Evolutionary conservation across 2,329 filamentous ascomycete species (phyloP), one percentile per base, ranked within the genome.

Genomic region (Xenosphaeropsis pyriputrescens): DNA sequence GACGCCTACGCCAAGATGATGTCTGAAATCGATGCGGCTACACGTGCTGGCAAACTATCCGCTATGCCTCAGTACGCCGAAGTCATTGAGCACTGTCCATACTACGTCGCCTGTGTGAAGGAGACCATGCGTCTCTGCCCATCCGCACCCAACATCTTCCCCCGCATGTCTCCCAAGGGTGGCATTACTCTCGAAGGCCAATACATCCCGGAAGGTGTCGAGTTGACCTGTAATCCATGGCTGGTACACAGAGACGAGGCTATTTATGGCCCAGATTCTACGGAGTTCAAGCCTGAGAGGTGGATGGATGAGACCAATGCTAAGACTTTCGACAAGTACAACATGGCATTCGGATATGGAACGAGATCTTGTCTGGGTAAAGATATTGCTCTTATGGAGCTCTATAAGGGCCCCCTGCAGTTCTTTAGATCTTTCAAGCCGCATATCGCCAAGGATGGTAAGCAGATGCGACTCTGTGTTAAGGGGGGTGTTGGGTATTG

Each of bases 341-440:
- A 59, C 40, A 60, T 72, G 49, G 55, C 54, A 0, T 72, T 70
- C 40, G 67, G 67, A 0, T 67, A 67, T 50, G 68, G 68, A 0
- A 48, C 63, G 1, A 52, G 64, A 9, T 54, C 61, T 11, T 70
- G 66, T 39, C 45, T 70, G 32, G 67, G 68, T 0, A 61, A 58
- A 41, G 59, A 67, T 32, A 64, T 72, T 41, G 67, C 65, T 1
- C 57, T 63, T 47, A 67, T 70, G 63, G 67, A 71, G 52, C 45
- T 70, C 37, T 68, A 59, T 48, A 70, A 72, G 54, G 57, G 47
- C 3, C 54, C 60, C 3, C 38, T 60, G 36, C 52, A 62, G 45
- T 64, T 67, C 44, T 58, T 65, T 35, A 51, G 59, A 5, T 56
- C 47, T 0, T 65, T 62, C 40, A 52, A 48, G 29, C 52, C 55